Evolutionary conservation across 176 grass and related monocot species (phyloP).

Genomic region (Ensete ventricosum): DNA sequence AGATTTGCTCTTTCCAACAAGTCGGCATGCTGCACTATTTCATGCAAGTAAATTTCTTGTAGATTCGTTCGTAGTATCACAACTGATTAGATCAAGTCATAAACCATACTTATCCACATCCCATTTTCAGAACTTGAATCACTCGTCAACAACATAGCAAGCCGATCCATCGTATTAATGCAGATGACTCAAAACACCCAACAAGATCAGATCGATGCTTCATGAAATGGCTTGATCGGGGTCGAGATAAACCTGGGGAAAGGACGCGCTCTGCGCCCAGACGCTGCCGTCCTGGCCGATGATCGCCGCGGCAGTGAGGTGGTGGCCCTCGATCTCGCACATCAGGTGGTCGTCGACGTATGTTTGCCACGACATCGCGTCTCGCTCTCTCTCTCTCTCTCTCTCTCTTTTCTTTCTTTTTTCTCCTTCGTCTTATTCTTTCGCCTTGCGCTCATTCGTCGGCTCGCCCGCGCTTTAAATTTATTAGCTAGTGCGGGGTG

Average conservation of each 20-base stretch:
- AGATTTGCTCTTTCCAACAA: too few relatives aligned
- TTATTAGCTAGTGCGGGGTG: background rate
- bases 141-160: background rate
- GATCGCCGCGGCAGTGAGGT: background rate
- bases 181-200: background rate
- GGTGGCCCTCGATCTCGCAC: constrained; percentile 3
- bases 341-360: constrained; percentile 11
- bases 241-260: background rate
- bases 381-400: background rate
- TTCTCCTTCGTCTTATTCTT: background rate
- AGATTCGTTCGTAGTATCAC: too few relatives aligned
- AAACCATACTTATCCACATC: too few relatives aligned
- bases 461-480: background rate
- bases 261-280: background rate
- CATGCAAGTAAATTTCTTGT: too few relatives aligned
- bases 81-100: too few relatives aligned
- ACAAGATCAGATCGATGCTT: background rate
- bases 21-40: too few relatives aligned
- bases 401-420: too few relatives aligned
- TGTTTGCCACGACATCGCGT: constrained; percentile 2
- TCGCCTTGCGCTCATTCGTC: background rate
- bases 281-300: constrained; percentile 5
- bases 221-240: too few relatives aligned
- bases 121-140: background rate
- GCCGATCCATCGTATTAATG: background rate